Conservation (phyloP, 164 flowering plant genomes). For the Liquidambar formosana region DNA sequence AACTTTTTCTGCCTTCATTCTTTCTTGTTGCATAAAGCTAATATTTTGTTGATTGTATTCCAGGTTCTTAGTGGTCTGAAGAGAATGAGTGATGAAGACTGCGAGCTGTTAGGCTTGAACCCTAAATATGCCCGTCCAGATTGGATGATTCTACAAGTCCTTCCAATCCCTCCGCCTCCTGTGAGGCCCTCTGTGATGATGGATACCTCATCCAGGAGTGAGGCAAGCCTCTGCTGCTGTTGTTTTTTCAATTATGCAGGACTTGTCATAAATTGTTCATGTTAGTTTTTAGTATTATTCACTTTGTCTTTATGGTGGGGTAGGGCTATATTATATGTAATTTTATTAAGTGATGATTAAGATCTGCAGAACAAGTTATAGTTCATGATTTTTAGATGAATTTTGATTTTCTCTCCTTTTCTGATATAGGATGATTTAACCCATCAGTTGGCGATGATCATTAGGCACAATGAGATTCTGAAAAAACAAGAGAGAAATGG, state of each 20-base stretch:
- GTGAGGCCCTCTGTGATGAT: slow-evolving; percentile 99
- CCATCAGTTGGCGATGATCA: slow-evolving; percentile 96
- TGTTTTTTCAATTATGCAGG: not conserved
- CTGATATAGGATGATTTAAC: slow-evolving; percentile 90
- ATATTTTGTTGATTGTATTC: slow-evolving; percentile 7
- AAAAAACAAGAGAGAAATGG: slow-evolving; percentile 95
- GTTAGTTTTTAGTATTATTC: no score
- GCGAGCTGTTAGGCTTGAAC: slow-evolving; percentile 68
- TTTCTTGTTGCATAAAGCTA: not conserved
- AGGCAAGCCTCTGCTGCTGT: slow-evolving; percentile 50
- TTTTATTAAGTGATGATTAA: not conserved
- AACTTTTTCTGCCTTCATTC: not conserved
- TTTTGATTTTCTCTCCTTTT: slow-evolving; percentile 2
- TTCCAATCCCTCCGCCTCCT: slow-evolving; percentile 98
- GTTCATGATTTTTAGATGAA: not conserved
- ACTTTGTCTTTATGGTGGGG: not conserved
- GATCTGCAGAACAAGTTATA: not conserved
- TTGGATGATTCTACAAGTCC: slow-evolving; percentile 99
- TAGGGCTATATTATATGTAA: not conserved
- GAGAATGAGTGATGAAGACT: slow-evolving; percentile 95
- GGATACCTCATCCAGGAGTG: slow-evolving; percentile 99
- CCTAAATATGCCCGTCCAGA: slow-evolving; percentile 98
- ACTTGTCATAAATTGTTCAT: no score
- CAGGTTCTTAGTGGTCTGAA: slow-evolving; percentile 91
- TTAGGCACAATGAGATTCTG: slow-evolving; percentile 90